Evolutionary conservation across 371 early-diverging fungal species (phyloP), one percentile per base, ranked within the genome.

Genomic region (Actinomucor elegans): DNA sequence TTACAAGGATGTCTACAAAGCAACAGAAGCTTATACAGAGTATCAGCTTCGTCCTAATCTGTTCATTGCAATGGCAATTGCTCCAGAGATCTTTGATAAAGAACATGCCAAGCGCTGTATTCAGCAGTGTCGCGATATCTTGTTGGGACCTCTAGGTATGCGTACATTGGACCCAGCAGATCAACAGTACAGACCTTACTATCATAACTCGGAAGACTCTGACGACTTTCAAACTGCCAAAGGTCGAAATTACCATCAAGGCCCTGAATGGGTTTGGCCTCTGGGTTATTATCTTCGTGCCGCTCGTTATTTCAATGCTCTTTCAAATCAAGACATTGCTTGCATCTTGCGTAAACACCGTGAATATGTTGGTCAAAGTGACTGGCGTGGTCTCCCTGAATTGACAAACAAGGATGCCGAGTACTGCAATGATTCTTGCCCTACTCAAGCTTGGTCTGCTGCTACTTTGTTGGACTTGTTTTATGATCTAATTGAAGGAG

Each of bases 201-300:
- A 98, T 66, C 84, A 94, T 67, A 98, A 98, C 64, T 75, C 79
- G 43, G 88, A 98, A 61, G 94, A 97, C 55, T 87, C 90, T 18
- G 71, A 72, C 14, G 96, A 98, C 61, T 73, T 84, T 17, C 69
- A 81, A 17, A 79, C 94, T 0, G 92, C 97, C 4, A 94, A 96
- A 48, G 99, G 99, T 11, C 90, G 88, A 70, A 98, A 98, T 64
- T 98, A 98, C 63, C 98, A 98, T 61, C 94, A 97, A 60, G 99
- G 97, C 4, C 84, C 91, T 66, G 99, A 98, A 81, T 98, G 99
- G 99, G 77, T 97, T 5, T 98, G 97, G 96, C 80, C 83, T 11
- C 77, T 85, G 1, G 96, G 96, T 1, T 94, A 87, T 73, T 96
- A 86, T 68, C 74, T 96, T 48, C 85, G 91, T 11, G 94, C 99